These are phyloP conservation scores for Pyronema omphalodes DNA, from an alignment of 495 filamentous ascomycete genomes.

Conservation along the genomic window DNA sequence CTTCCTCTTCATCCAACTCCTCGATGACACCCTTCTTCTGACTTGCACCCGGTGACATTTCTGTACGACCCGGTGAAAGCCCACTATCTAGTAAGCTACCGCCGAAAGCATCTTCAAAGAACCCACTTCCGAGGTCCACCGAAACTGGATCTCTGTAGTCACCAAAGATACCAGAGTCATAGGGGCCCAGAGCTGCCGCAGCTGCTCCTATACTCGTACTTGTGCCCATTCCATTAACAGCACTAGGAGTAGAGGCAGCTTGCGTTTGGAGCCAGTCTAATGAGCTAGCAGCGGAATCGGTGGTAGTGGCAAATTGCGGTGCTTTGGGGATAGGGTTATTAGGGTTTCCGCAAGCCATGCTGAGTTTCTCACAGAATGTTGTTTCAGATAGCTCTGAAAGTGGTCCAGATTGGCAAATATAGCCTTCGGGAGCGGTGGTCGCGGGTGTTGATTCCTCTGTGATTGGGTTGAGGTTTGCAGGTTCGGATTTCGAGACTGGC, in stretches of 20 bases:
- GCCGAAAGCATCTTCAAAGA: constrained; percentile 76
- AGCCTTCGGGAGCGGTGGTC: constrained; percentile 15
- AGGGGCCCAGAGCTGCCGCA: constrained; percentile 41
- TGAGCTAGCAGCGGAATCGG: constrained; percentile 15
- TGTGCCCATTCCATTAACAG: too few relatives aligned
- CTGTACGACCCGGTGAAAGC: too few relatives aligned
- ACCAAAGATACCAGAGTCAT: constrained; percentile 80
- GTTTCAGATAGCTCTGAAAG: constrained; percentile 25
- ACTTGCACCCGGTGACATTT: background rate
- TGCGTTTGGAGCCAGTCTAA: constrained; percentile 70
- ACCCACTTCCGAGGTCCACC: constrained; percentile 43
- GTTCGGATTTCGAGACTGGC: constrained; percentile 10
- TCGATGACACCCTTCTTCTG: constrained; percentile 38
- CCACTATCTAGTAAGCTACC: constrained; percentile 16
- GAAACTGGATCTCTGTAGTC: constrained; percentile 77
- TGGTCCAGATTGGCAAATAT: constrained; percentile 18
- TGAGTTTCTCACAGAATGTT: constrained; percentile 49
- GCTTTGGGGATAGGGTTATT: constrained; percentile 43
- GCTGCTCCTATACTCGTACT: constrained; percentile 27
- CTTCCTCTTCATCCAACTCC: constrained; percentile 44
- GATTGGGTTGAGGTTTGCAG: constrained; percentile 34
- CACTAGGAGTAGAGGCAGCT: background rate
- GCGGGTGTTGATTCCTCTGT: constrained; percentile 19
- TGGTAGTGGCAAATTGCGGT: constrained; percentile 7
- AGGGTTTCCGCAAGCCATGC: constrained; percentile 54